Evolutionary conservation across 2,329 filamentous ascomycete species (phyloP).

Genomic region (Ilyonectria sp.): DNA sequence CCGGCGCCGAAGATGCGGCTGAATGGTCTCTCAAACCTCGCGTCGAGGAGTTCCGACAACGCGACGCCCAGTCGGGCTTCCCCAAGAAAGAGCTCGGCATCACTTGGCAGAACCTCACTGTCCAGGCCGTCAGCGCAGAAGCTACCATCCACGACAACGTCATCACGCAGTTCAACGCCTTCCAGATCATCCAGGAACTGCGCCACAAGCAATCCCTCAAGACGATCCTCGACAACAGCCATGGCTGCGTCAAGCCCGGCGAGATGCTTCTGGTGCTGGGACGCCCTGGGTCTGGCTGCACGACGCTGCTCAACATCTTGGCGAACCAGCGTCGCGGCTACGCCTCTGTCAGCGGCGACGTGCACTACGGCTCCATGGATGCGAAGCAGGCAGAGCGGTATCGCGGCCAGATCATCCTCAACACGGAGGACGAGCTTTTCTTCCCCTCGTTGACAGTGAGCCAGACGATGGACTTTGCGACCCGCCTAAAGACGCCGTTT

Average conservation of each 20-base stretch:
- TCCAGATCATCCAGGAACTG: neutral
- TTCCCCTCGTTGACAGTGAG: slow-evolving; percentile 80
- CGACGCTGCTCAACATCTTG: slow-evolving; percentile 78
- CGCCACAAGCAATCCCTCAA: slow-evolving; percentile 69
- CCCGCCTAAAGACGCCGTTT: slow-evolving; percentile 69
- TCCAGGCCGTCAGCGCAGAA: slow-evolving; percentile 73
- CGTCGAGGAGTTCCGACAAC: slow-evolving; percentile 59
- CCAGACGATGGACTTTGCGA: slow-evolving; percentile 80
- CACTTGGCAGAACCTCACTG: slow-evolving; percentile 75
- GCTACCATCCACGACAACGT: slow-evolving; percentile 77
- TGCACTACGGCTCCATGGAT: slow-evolving; percentile 68
- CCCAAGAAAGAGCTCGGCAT: slow-evolving; percentile 70
- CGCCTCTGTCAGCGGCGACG: slow-evolving; percentile 69
- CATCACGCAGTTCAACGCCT: slow-evolving; percentile 1
- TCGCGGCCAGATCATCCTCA: slow-evolving; percentile 74
- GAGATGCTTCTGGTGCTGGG: slow-evolving; percentile 81
- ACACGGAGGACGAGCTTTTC: slow-evolving; percentile 77
- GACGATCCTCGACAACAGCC: slow-evolving; percentile 75
- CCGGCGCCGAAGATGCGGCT: neutral
- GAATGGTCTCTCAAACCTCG: slow-evolving; percentile 65
- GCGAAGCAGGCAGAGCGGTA: slow-evolving; percentile 65
- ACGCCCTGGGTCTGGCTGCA: slow-evolving; percentile 78
- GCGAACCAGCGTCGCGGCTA: slow-evolving; percentile 75
- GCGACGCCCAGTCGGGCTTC: slow-evolving; percentile 61
- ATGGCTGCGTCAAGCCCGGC: slow-evolving; percentile 79